Conservation (phyloP, 2,329 filamentous ascomycete genomes). For the Phaeosphaeria sp. region DNA sequence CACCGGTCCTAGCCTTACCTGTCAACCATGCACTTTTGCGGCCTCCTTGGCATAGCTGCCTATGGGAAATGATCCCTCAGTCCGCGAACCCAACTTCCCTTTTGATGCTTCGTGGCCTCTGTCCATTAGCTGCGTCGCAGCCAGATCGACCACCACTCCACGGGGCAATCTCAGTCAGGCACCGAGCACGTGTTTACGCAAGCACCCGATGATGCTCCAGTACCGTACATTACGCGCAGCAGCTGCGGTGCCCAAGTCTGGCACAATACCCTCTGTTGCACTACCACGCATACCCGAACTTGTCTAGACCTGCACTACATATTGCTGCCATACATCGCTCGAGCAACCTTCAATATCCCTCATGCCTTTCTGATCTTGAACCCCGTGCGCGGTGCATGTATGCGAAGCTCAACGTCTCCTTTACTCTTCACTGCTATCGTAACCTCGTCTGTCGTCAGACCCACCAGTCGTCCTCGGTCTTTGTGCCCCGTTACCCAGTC, state of each 20-base stretch:
- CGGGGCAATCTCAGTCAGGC: slow-evolving; percentile 24
- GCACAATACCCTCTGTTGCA: slow-evolving; percentile 13
- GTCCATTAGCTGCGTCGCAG: slow-evolving; percentile 31
- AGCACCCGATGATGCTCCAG: slow-evolving; percentile 22
- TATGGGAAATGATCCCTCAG: slow-evolving; percentile 30
- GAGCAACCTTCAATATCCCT: slow-evolving; percentile 4
- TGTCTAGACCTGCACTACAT: slow-evolving; percentile 23
- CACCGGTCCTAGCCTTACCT: slow-evolving; percentile 27
- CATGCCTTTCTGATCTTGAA: slow-evolving; percentile 31
- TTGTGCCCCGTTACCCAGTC: slow-evolving; percentile 28
- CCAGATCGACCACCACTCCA: slow-evolving; percentile 15
- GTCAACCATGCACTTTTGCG: slow-evolving; percentile 26
- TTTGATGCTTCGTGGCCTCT: slow-evolving; percentile 35
- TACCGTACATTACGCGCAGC: slow-evolving; percentile 22
- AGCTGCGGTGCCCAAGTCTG: slow-evolving; percentile 22
- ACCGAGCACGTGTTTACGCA: slow-evolving; percentile 35
- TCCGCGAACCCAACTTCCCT: slow-evolving; percentile 19
- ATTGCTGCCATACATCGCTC: slow-evolving; percentile 15
- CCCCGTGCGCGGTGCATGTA: slow-evolving; percentile 34
- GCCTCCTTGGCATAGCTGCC: slow-evolving; percentile 16
- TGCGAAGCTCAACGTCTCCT: slow-evolving; percentile 19
- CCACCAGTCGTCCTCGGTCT: slow-evolving; percentile 32
- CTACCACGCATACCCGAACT: slow-evolving; percentile 19
- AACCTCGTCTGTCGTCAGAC: slow-evolving; percentile 27
- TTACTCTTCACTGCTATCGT: slow-evolving; percentile 25